Percentiles rank a stretch among this genome's conserved stretches.
phyloP scores from a whole-genome alignment of 2,329 filamentous ascomycete species.

The Penicillium sp. region DNA sequence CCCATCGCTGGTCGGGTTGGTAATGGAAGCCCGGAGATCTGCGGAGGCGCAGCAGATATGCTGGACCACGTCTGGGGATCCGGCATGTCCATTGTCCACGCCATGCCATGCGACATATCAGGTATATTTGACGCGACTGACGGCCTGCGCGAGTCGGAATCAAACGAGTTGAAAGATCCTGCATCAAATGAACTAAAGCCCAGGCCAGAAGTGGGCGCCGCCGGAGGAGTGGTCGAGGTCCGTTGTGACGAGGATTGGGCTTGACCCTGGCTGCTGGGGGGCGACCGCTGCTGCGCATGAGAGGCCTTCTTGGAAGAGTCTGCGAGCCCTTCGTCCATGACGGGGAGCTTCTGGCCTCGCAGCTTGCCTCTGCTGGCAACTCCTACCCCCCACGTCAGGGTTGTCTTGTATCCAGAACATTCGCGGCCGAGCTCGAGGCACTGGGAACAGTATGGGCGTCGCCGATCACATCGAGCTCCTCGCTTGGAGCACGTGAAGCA shows the following conservation, averaged over 20 bases:
- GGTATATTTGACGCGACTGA: slow-evolving; percentile 9
- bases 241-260: slow-evolving; percentile 1
- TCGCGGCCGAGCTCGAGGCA: slow-evolving; percentile 89
- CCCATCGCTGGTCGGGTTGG: slow-evolving; percentile 13
- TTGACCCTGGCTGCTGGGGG: slow-evolving; percentile 9
- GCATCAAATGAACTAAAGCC: slow-evolving; percentile 6
- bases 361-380: slow-evolving; percentile 95
- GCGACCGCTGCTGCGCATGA: slow-evolving; percentile 6
- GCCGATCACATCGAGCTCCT: slow-evolving; percentile 81
- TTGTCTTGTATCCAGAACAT: slow-evolving; percentile 94
- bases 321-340: slow-evolving; percentile 43
- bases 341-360: slow-evolving; percentile 74
- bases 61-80: slow-evolving; percentile 22
- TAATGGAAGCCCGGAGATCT: slow-evolving; percentile 23
- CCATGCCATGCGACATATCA: slow-evolving; percentile 14
- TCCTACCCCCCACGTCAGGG: slow-evolving; percentile 92
- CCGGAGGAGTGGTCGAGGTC: slow-evolving; percentile 3
- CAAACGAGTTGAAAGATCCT: background rate
- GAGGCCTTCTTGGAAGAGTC: slow-evolving; percentile 2
- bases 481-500: slow-evolving; percentile 91
- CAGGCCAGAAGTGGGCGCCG: slow-evolving; percentile 3
- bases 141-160: slow-evolving; percentile 7
- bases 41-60: slow-evolving; percentile 12
- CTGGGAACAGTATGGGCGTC: slow-evolving; percentile 90
- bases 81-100: slow-evolving; percentile 25